Base-by-base conservation (phyloP, 495 filamentous ascomycete species). In the Pyronema omphalodes region DNA sequence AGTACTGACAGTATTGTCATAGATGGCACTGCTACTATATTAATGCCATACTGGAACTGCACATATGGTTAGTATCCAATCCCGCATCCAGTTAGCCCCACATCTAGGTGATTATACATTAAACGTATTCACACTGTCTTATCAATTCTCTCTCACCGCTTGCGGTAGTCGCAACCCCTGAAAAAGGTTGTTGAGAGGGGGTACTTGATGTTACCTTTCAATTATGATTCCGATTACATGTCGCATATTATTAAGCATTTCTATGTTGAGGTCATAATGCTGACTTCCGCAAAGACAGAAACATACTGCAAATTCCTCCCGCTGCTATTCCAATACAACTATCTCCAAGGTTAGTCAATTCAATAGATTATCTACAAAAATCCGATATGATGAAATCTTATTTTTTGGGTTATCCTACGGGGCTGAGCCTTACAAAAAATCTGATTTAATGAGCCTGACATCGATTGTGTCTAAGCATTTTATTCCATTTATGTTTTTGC, bases 391-490 rank as follows among this genome's bases (percentile, higher is more conserved):
- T 54, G 40, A 54, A 52, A 52, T 8, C 23, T 12, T 52, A 11
- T 35, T 36, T 54, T 45, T 39, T 54, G 52, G 23, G 52, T 54
- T 39, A 54, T 46, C 41, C 52, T 36, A 45, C 34, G 52, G 51
- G 37, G 41, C 17, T 14, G 52, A 54, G 43, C 52, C 29, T 46
- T 54, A 53, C 54, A 59, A 64, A 65, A 65, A 66, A 59, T 62
- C 63, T 66, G 63, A 66, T 66, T 66, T 66, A 66, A 66, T 66
- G 63, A 66, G 63, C 62, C 63, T 65, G 62, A 66, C 57, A n/a
- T 60, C 60, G 60, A 62, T 56, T 56, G 45, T 50, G 17, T 37
- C 36, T 14, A 17, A 15, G 11, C 18, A 15, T 47, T 47, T 17
- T 47, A 3, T n/a, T 47, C 19, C 3, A 47, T 14, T 18, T 14